Evolutionary conservation across 306 rosid species (phyloP), one percentile per base, ranked within the genome.

Genomic region (Trifolium dubium): DNA sequence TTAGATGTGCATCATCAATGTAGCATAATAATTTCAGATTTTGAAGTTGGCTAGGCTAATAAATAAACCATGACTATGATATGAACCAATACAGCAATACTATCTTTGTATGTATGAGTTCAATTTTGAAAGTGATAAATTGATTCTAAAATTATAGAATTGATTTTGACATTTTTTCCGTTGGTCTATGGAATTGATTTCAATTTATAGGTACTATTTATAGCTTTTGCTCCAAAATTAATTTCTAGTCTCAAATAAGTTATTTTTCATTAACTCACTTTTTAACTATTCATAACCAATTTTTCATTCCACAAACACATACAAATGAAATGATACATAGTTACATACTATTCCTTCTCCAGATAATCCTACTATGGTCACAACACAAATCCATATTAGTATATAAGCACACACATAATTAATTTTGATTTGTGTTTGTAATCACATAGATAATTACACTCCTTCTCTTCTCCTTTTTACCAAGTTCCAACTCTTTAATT

Each of bases 1-100:
- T 44, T 67, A 17, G 23, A 0, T 43, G 55, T 28, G 23, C 31
- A 74, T 11, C 19, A 60, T 49, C 2, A 49, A 49, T 55, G 60
- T 10, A 74, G 79, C 76, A 70, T 47, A 47, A 70, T 47, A 47
- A 34, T 70, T 71, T 14, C 23, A 17, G 44, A 68, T 37, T 67
- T 23, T 29, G 41, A 55, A 58, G 71, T 10, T 56, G 75, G 79
- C 69, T 61, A 23, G 23, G 23, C 23, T 23, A 0, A 19, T 23
- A 0, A 19, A 63, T 51, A 54, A 56, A 65, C 29, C 17, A 39
- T 19, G 13, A 10, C 61, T 55, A 55, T 55, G n/a, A 4, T 55
- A 55, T 55, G n/a, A 4, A 10, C n/a, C 30, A 10, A 18, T 53
- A 53, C 6, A 8, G 40, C 40, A 37, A 37, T 37, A 37, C 28